Evolutionary conservation across 192 early-diverging fungal species (phyloP), one percentile per base, ranked within the genome.

Genomic region (Backusella sp.): DNA sequence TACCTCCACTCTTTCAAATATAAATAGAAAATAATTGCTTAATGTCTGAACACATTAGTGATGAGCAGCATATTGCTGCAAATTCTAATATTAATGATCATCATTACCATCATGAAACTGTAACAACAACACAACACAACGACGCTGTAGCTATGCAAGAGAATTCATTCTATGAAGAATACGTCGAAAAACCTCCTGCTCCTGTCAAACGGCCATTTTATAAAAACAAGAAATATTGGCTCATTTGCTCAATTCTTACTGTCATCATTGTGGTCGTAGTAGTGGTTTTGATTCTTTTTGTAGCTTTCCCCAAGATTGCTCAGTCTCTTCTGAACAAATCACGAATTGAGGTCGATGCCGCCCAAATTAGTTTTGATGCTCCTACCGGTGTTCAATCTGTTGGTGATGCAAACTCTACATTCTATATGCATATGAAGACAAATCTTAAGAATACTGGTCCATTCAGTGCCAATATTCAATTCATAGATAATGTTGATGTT

Each of bases 191-290:
- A 41, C 75, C 78, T n/a, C 37, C 77, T 7, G 74, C 83, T 23
- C 85, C 85, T 23, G 49, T 39, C 8, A 83, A 79, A 65, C 69
- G 32, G 32, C 81, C 73, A 12, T 88, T 86, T 53, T 86, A 87
- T 59, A 84, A 83, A 37, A 79, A 84, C 36, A 85, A 83, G 69
- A 86, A 86, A 42, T 87, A 82, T 68, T 88, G 88, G 84, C 83
- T 84, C 70, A 82, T 88, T 56, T 90, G 88, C 75, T 75, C 78
- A 28, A 80, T 84, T 34, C 66, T 87, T 71, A 83, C 76, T 6
- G 76, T 85, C n/a, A 80, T 90, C 41, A 41, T 85, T 30, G 37
- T 84, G n/a, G 76, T 83, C 21, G 83, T 88, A 32, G 75, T 87
- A 8, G 82, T 89, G 8, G 83, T 81, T 32, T 39, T 90, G 4